Evolutionary conservation across 148 eudicot species (phyloP).

Genomic region (Amaranthus palmeri): DNA sequence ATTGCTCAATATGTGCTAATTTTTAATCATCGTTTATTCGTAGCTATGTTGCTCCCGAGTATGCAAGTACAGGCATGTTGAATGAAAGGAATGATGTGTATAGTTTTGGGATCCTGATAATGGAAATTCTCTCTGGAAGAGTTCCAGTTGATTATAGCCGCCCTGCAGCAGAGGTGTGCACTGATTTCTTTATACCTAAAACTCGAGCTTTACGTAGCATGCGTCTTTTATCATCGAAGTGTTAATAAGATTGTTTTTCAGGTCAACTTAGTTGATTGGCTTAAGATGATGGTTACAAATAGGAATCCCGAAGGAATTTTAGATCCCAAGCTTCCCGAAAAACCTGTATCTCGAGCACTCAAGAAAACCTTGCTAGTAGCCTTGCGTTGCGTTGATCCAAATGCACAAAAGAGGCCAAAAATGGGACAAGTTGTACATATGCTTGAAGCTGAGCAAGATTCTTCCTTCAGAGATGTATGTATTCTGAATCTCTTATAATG

Average conservation of each 20-base stretch:
- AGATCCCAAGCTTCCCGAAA: slow-evolving; percentile 63
- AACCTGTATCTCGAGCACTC: slow-evolving; percentile 48
- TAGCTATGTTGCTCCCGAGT: slow-evolving; percentile 78
- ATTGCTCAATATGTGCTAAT: neutral
- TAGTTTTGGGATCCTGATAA: slow-evolving; percentile 67
- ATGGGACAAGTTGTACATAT: slow-evolving; percentile 72
- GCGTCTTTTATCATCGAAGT: neutral
- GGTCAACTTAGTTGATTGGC: slow-evolving; percentile 79
- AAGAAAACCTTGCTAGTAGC: slow-evolving; percentile 57
- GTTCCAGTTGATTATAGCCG: slow-evolving; percentile 62
- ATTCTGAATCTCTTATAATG: neutral
- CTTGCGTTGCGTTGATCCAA: slow-evolving; percentile 65
- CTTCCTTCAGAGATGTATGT: slow-evolving; percentile 49
- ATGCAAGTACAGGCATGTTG: slow-evolving; percentile 79
- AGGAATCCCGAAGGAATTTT: slow-evolving; percentile 58
- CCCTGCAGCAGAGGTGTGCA: slow-evolving; percentile 58
- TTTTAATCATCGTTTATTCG: slow-evolving; percentile 15
- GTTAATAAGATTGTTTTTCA: slow-evolving; percentile 25
- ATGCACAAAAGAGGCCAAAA: slow-evolving; percentile 58
- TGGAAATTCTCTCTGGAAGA: slow-evolving; percentile 72
- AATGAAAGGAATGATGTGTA: slow-evolving; percentile 74
- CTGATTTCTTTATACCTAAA: neutral
- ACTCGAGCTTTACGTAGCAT: neutral
- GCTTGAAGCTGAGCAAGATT: slow-evolving; percentile 63
- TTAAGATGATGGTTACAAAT: slow-evolving; percentile 56